These are phyloP conservation scores for Globisporangium heterothallicum DNA, from an alignment of 352 stramenopile species.

Conservation along the genomic window DNA sequence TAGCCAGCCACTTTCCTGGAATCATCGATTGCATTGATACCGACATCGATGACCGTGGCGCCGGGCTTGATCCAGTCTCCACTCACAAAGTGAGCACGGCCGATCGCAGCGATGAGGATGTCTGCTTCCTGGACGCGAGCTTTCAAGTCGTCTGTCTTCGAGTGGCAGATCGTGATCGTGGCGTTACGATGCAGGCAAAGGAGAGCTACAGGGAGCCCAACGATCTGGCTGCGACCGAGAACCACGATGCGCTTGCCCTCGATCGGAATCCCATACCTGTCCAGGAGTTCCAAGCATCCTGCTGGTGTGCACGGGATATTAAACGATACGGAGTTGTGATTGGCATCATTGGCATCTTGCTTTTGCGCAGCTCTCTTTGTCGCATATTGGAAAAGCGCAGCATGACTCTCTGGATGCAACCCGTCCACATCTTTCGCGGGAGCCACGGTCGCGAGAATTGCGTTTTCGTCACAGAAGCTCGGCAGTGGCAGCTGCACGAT, in stretches of 20 bases:
- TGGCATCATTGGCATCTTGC: not conserved
- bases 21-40: conserved; percentile 96
- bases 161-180: conserved; percentile 98
- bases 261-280: conserved; percentile 84
- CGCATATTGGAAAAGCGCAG: conserved; percentile 80
- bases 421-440: conserved; percentile 98
- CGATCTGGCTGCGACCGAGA: conserved; percentile 95
- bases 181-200: conserved; percentile 94
- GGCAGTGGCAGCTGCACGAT: conserved; percentile 91
- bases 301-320: conserved; percentile 95
- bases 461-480: conserved; percentile 91
- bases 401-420: conserved; percentile 96
- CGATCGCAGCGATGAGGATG: conserved; percentile 96
- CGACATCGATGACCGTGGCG: conserved; percentile 98
- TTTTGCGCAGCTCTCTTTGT: conserved; percentile 28
- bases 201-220: conserved; percentile 95
- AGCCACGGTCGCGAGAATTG: conserved; percentile 89
- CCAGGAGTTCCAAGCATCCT: conserved; percentile 95
- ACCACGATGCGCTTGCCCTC: conserved; percentile 96
- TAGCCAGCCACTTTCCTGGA: conserved; percentile 77
- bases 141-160: conserved; percentile 86
- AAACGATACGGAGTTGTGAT: conserved; percentile 53
- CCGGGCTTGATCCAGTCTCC: conserved; percentile 96
- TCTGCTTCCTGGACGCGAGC: conserved; percentile 84
- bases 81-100: conserved; percentile 90